Percentiles rank a stretch among this genome's conserved stretches.
Evolutionary conservation across 2,329 filamentous ascomycete species (phyloP).

Genomic region (Gyromitra esculenta): DNA sequence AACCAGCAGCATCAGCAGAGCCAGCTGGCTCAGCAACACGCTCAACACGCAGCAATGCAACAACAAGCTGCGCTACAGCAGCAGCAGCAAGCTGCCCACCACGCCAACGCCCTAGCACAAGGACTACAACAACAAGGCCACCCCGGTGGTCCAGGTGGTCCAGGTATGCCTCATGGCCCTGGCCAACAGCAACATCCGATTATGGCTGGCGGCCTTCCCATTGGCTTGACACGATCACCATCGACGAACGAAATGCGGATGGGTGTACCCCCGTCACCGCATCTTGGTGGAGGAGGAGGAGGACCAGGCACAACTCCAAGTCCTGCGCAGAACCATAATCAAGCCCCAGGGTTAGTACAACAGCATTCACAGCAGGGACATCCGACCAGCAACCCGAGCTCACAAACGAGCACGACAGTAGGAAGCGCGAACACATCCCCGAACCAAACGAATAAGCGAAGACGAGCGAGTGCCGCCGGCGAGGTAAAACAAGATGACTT

Average conservation of each 20-base stretch:
- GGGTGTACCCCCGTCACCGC: constrained; percentile 56
- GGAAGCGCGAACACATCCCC: constrained; percentile 71
- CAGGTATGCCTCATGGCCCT: constrained; percentile 56
- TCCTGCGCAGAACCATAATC: constrained; percentile 71
- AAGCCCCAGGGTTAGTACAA: constrained; percentile 72
- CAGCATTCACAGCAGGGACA: constrained; percentile 76
- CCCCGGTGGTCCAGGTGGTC: constrained; percentile 54
- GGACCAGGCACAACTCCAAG: constrained; percentile 56
- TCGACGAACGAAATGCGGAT: constrained; percentile 55
- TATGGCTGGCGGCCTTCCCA: constrained; percentile 53
- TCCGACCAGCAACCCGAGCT: constrained; percentile 71
- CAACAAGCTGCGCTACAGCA: constrained; percentile 68
- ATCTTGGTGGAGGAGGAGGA: constrained; percentile 52
- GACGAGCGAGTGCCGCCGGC: constrained; percentile 60
- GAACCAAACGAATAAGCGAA: constrained; percentile 61
- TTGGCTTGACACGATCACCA: constrained; percentile 55
- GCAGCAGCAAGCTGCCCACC: constrained; percentile 55
- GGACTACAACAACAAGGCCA: constrained; percentile 53
- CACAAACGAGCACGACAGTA: constrained; percentile 57
- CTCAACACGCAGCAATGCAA: constrained; percentile 62
- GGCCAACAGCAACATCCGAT: constrained; percentile 55
- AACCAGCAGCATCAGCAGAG: constrained; percentile 67
- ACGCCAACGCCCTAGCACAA: constrained; percentile 55
- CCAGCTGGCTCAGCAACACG: constrained; percentile 64
- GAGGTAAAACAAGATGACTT: constrained; percentile 60